Conservation (phyloP, 441 rosid species). For the Aquilaria agallochum region DNA sequence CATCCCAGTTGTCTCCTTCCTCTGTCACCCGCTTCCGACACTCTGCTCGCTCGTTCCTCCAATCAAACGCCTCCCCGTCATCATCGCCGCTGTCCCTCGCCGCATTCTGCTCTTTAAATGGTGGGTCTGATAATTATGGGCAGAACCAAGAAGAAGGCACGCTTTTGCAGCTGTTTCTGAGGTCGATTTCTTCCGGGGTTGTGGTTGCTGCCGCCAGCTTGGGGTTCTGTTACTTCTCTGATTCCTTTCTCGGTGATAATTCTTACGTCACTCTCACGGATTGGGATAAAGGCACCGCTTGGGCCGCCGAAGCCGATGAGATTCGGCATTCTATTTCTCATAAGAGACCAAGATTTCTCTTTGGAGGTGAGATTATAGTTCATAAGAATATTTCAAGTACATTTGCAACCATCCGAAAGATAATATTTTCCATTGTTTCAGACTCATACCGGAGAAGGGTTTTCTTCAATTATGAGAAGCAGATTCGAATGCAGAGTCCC, state of each 20-base stretch:
- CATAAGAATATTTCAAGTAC: too few relatives aligned
- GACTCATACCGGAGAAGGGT: conserved; percentile 54
- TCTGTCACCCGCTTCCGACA: too few relatives aligned
- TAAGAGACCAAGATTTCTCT: conserved; percentile 26
- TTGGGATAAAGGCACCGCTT: too few relatives aligned
- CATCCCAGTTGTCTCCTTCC: too few relatives aligned
- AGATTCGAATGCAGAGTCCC: conserved; percentile 50
- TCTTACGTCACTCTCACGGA: not conserved
- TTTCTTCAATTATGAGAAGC: conserved; percentile 70
- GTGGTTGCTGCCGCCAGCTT: conserved; percentile 31
- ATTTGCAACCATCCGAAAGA: not conserved
- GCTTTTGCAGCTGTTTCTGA: conserved; percentile 9
- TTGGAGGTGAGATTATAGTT: conserved; percentile 28
- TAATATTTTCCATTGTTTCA: conserved; percentile 17
- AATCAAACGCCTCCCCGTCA: too few relatives aligned
- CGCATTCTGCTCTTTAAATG: conserved; percentile 7
- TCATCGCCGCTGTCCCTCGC: too few relatives aligned
- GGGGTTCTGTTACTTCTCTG: conserved; percentile 29
- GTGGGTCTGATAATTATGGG: conserved; percentile 7
- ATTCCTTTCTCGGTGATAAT: conserved; percentile 9
- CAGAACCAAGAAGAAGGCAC: conserved; percentile 6
- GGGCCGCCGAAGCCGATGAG: conserved; percentile 8
- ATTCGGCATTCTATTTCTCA: conserved; percentile 11
- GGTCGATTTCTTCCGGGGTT: conserved; percentile 27
- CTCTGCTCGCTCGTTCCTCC: too few relatives aligned